These are phyloP conservation scores for Alternaria tenuissima DNA, from an alignment of 2,329 filamentous ascomycete genomes.

Conservation along the genomic window DNA sequence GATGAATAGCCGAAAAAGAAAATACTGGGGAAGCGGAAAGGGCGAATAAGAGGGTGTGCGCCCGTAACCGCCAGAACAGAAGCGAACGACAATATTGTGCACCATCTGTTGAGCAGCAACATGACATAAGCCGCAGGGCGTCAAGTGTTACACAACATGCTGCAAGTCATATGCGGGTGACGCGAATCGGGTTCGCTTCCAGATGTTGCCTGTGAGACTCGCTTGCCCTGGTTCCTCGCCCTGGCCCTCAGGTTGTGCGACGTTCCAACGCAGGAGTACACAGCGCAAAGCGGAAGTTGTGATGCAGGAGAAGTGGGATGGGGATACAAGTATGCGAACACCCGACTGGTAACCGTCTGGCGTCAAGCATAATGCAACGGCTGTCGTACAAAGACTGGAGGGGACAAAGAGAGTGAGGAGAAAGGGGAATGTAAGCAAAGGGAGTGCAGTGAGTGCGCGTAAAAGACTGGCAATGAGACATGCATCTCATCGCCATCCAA, in stretches of 20 bases:
- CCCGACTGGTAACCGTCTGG: conserved; percentile 16
- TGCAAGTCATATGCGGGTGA: conserved; percentile 20
- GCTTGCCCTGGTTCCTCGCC: conserved; percentile 25
- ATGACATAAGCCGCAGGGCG: conserved; percentile 8
- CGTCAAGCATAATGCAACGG: conserved; percentile 38
- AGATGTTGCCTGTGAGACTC: conserved; percentile 10
- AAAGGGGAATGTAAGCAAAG: background rate
- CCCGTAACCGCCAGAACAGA: conserved; percentile 4
- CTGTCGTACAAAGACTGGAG: conserved; percentile 37
- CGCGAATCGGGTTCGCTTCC: conserved; percentile 15
- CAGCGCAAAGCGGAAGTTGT: conserved; percentile 6
- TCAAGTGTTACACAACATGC: conserved; percentile 38
- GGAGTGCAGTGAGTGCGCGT: background rate
- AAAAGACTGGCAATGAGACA: background rate
- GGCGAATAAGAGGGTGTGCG: background rate
- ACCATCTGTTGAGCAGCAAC: conserved; percentile 15
- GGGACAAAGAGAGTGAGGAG: background rate
- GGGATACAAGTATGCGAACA: conserved; percentile 19
- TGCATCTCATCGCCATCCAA: background rate
- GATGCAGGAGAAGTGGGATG: background rate
- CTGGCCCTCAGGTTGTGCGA: conserved; percentile 24
- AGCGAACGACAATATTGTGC: conserved; percentile 25
- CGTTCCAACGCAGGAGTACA: conserved; percentile 18
- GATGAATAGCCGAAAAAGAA: background rate
- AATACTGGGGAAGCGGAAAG: background rate